Conservation (phyloP, 1,284 basidiomycete genomes). For the Xerocomus nothofagi region DNA sequence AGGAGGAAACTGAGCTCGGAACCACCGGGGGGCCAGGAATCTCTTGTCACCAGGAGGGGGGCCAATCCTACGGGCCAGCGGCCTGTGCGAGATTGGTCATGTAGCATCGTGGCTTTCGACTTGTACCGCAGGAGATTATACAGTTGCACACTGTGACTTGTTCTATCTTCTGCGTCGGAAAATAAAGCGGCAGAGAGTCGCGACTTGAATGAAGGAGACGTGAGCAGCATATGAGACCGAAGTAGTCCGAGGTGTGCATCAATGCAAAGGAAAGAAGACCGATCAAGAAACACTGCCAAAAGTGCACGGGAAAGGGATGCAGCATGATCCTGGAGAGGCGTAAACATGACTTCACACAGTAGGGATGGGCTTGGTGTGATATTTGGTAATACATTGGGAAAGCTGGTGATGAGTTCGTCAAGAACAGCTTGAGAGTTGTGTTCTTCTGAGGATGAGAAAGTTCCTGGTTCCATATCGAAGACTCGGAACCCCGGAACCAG, state of each 20-base stretch:
- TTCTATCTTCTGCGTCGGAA: conserved; percentile 58
- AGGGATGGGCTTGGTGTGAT: conserved; percentile 63
- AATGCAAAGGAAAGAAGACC: conserved; percentile 54
- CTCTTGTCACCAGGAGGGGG: conserved; percentile 63
- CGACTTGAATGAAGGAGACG: conserved; percentile 62
- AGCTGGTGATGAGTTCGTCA: conserved; percentile 50
- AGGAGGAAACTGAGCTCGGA: conserved; percentile 80
- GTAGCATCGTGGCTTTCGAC: conserved; percentile 17
- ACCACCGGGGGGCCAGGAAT: conserved; percentile 83
- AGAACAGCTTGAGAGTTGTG: conserved; percentile 36
- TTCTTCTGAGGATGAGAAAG: conserved; percentile 34
- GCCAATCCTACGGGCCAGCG: conserved; percentile 76
- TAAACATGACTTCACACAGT: conserved; percentile 58
- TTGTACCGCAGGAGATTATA: conserved; percentile 39
- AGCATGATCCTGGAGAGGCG: conserved; percentile 56
- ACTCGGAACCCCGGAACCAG: conserved; percentile 50
- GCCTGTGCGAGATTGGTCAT: conserved; percentile 10
- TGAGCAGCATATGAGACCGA: conserved; percentile 67
- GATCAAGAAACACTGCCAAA: conserved; percentile 57
- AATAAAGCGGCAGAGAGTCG: conserved; percentile 67
- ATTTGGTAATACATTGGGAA: conserved; percentile 58
- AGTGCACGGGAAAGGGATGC: conserved; percentile 59
- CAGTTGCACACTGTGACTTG: conserved; percentile 36
- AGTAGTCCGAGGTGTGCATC: conserved; percentile 64
- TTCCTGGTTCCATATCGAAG: conserved; percentile 68